Base-by-base conservation (phyloP, 129 eudicot genomes). In the Apium graveolens region DNA sequence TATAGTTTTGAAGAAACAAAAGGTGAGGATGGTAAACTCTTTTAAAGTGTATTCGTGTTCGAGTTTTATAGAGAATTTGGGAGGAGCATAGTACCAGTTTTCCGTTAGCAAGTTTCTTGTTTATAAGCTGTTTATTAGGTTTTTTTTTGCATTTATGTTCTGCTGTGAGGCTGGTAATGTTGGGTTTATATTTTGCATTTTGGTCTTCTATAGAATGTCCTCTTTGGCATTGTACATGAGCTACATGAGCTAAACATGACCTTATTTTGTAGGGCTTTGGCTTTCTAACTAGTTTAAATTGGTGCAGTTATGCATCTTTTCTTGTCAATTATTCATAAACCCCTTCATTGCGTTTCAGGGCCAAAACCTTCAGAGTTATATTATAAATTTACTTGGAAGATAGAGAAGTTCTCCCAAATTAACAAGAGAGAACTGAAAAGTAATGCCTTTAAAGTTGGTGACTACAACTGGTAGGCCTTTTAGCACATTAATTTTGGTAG, bases 401-500 rank as follows among this genome's bases (percentile, higher is more conserved):
- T 95, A 31, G 94, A 95, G 69, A 90, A 90, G 37, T 95, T 95
- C 69, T 95, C 99, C 32, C 92, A 90, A 83, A 92, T 92, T 78
- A 95, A 87, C 84, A 95, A 95, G 90, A 87, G 96, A 92, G 99
- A 95, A 80, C 97, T 92, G 75, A 91, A 93, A 43, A 95, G 99
- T 83, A 83, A 87, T 85, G 89, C 87, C 10, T 95, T 95, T 88
- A 97, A 87, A 80, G 92, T 90, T 83, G 97, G 97, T 32, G 97
- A 96, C 85, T 87, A 95, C 90, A 95, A 86, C 87, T 95, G 99
- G 99, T 95, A 88, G 73, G 85, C 41, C 77, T 44, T 74, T 74
- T 42, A 74, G 49, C 51, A 11, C 34, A 42, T 42, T 5, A 4
- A 24, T 39, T 39, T 72, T 11, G 29, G 43, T 46, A 70, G 26